Base-by-base conservation (phyloP, 345 rosid species). In the Eucalyptus pauciflora region DNA sequence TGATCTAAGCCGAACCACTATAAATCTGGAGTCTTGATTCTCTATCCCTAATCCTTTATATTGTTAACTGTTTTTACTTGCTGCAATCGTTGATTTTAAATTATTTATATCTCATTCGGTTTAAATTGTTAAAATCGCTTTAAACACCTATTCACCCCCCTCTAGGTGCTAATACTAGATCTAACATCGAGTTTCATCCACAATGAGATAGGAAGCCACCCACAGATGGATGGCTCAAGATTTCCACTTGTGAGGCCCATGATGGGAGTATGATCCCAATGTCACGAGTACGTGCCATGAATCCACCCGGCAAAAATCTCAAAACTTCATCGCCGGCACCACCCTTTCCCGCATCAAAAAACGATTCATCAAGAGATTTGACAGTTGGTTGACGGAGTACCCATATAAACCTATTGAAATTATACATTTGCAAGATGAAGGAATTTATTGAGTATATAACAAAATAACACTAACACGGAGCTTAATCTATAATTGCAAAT, bases 181-280 rank as follows among this genome's bases (percentile, higher is more conserved):
- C n/a, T n/a, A n/a, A n/a, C n/a, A n/a, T 88, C 8, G 96, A 97
- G 88, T 94, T 97, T 97, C 99, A 95, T 3, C 99, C 97, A 6
- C 96, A 93, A 46, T 96, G 98, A 93, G 33, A 62, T 62, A 29
- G 31, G 33, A 62, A 62, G 69, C 9, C 33, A 6, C 33, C 69
- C 17, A 12, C 90, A 2, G 95, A 91, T 37, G 87, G 90, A 29
- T 96, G 98, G 58, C 85, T 86, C 71, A 96, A 79, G 18, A 94
- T 93, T 13, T 93, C 94, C 3, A 87, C 79, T 48, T 96, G 98
- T 24, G 96, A 95, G 8, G 94, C 96, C 98, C 98, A 97, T 13
- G 87, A 20, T 3, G 92, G 91, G 22, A 97, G 87, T 60, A 95
- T 89, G 17, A 92, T 33, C 1, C 98, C 98, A 29, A 88, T 45